phyloP scores from a whole-genome alignment of 2,329 filamentous ascomycete genomes.

The Calycina marina region DNA sequence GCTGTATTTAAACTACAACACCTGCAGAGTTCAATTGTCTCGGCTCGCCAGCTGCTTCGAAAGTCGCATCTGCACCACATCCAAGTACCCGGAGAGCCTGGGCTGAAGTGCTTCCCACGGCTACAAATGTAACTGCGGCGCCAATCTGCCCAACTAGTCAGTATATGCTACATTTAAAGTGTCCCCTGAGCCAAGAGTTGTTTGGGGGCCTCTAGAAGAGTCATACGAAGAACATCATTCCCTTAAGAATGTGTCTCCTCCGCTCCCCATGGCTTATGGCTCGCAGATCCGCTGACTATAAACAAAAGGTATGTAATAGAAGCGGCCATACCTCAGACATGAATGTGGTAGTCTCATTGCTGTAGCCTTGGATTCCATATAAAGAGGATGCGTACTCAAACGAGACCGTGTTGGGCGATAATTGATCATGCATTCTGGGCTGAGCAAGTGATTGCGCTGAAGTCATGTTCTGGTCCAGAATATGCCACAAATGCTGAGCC shows the following conservation, averaged over 20 bases:
- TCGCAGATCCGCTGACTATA: too few species aligned
- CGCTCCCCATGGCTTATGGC: too few species aligned
- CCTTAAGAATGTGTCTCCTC: too few species aligned
- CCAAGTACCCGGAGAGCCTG: constrained; percentile 47
- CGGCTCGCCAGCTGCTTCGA: constrained; percentile 66
- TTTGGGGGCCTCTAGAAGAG: too few species aligned
- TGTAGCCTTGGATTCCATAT: constrained; percentile 29
- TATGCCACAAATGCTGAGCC: constrained; percentile 48
- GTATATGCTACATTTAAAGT: too few species aligned
- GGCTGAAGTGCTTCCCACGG: constrained; percentile 37
- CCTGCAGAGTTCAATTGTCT: constrained; percentile 58
- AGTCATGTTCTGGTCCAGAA: constrained; percentile 40
- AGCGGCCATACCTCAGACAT: too few species aligned
- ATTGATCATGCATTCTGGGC: constrained; percentile 50
- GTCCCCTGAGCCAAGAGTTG: too few species aligned
- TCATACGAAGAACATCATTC: too few species aligned
- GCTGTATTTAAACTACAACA: constrained; percentile 32
- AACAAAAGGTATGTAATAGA: too few species aligned
- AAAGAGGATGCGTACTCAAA: constrained; percentile 36
- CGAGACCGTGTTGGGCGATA: constrained; percentile 37
- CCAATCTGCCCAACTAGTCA: constrained; percentile 39
- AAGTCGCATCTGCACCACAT: constrained; percentile 50
- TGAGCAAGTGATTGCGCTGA: constrained; percentile 37
- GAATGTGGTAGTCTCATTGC: constrained; percentile 44
- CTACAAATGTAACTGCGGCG: constrained; percentile 46